Percentiles rank a stretch among this genome's conserved stretches.
phyloP scores from a whole-genome alignment of 208 protist genomes.

The Naegleria lovaniensis region DNA sequence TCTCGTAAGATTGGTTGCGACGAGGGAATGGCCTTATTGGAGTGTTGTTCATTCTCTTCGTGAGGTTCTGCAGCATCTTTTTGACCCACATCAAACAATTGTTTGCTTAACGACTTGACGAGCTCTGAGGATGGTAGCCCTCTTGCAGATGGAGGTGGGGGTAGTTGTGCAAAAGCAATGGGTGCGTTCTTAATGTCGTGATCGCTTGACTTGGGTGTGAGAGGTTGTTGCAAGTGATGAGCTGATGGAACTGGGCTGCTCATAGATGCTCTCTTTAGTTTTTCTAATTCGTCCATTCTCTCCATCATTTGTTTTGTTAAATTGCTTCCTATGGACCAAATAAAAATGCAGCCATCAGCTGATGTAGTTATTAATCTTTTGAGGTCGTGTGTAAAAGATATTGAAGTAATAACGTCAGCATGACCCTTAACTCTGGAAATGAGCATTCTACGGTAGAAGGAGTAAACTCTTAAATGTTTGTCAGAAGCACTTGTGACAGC shows the following conservation, averaged over 20 bases:
- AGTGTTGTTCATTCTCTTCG: background rate
- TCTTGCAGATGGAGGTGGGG: background rate
- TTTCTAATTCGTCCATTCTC: background rate
- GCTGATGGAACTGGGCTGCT: background rate
- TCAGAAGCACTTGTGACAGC: slow-evolving; percentile 26
- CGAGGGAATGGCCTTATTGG: background rate
- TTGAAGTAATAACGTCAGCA: slow-evolving; percentile 29
- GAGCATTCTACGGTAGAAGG: slow-evolving; percentile 29
- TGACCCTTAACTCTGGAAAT: slow-evolving; percentile 29
- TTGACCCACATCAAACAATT: background rate
- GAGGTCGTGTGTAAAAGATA: slow-evolving; percentile 26
- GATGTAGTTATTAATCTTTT: slow-evolving; percentile 34
- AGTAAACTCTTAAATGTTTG: slow-evolving; percentile 34
- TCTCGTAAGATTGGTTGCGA: background rate
- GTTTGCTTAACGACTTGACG: background rate
- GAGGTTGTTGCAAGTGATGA: background rate
- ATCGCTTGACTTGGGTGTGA: background rate
- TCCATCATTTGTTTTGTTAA: slow-evolving; percentile 4
- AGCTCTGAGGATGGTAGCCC: background rate
- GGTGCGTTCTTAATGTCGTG: background rate
- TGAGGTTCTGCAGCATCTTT: background rate
- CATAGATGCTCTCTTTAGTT: background rate
- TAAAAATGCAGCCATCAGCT: slow-evolving; percentile 38
- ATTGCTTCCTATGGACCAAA: slow-evolving; percentile 16
- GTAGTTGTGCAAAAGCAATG: background rate